A percentile compares a stretch with the other conserved stretches of the same genome.
These are phyloP conservation scores for Diaporthe citriasiana DNA, from an alignment of 2,329 filamentous ascomycete species.

Conservation along the genomic window DNA sequence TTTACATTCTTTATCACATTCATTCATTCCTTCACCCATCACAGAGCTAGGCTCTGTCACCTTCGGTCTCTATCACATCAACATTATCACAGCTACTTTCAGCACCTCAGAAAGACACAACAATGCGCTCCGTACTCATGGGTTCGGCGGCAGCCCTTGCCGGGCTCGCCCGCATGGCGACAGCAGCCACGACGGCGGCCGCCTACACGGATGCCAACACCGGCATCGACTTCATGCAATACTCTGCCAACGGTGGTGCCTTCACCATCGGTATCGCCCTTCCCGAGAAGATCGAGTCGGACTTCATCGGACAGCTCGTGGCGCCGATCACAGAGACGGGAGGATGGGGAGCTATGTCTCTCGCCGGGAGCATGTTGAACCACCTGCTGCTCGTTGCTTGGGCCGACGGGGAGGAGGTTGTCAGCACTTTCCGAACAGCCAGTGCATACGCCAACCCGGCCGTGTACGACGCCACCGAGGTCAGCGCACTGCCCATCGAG, in stretches of 20 bases:
- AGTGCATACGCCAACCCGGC: constrained; percentile 57
- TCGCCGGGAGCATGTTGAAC: constrained; percentile 59
- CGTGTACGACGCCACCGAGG: constrained; percentile 53
- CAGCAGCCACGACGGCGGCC: constrained; percentile 45
- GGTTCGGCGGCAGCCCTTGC: constrained; percentile 42
- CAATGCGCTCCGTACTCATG: constrained; percentile 42
- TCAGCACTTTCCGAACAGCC: constrained; percentile 43
- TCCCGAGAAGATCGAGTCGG: constrained; percentile 61
- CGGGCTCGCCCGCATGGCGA: constrained; percentile 45
- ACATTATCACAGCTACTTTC: not conserved
- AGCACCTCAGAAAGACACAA: not conserved
- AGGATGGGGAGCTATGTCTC: constrained; percentile 63
- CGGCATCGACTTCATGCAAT: constrained; percentile 60
- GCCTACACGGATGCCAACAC: constrained; percentile 53
- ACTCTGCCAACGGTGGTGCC: constrained; percentile 50
- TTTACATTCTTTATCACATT: constrained; percentile 20
- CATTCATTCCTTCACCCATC: constrained; percentile 25
- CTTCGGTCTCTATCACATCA: constrained; percentile 9
- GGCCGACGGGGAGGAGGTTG: constrained; percentile 56
- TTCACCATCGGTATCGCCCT: constrained; percentile 65
- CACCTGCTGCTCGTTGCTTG: constrained; percentile 61
- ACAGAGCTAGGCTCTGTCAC: constrained; percentile 34
- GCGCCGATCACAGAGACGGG: constrained; percentile 54
- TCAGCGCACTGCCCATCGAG: constrained; percentile 56
- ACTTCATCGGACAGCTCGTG: constrained; percentile 69